Base-by-base conservation (phyloP, 2,329 filamentous ascomycete species). In the Ambrosiella cleistominuta region DNA sequence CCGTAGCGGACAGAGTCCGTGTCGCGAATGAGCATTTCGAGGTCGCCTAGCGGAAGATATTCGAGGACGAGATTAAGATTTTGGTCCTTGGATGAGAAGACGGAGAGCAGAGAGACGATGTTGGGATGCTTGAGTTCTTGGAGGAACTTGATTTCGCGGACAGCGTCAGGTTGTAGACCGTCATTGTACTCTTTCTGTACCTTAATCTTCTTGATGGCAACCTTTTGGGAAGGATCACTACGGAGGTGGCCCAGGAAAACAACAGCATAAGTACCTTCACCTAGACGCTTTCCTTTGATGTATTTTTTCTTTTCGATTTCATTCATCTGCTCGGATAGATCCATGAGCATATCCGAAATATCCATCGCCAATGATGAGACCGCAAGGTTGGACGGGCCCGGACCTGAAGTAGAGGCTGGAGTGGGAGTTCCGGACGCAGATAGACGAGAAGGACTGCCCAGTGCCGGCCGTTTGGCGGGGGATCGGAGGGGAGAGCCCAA, bases 51-150 rank as follows among this genome's bases (percentile, higher is more conserved):
- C 0, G 91, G 90, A 3, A 97, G 78, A 70, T 86, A 95, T 71
- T 98, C 93, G 64, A 98, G 82, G 27, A 98, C 93, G 7, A 98
- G 80, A 67, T 94, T 95, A 64, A 98, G 81, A 68, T 96, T 97
- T 70, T 96, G 89, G 70, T 95, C 87, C 67, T 96, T 96, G 62
- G 88, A 93, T 57, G 86, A 89, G 77, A 96, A 98, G 64, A 97
- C 90, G 65, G 88, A 86, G 66, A 91, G 82, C 6, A 98, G 80
- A 12, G 84, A 85, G 70, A 98, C 95, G 70, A 98, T 93, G 71
- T 97, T 97, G 5, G 90, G 88, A 70, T 98, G 93, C 17, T 82
- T 83, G 36, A 98, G 81, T 72, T 98, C 93, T 69, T 95, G 90
- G 1, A 98, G 80, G 69, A 90, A 90, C 69, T 94, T 94, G 67